Base-by-base conservation (phyloP, 2,329 filamentous ascomycete species). In the Alternaria triticina region DNA sequence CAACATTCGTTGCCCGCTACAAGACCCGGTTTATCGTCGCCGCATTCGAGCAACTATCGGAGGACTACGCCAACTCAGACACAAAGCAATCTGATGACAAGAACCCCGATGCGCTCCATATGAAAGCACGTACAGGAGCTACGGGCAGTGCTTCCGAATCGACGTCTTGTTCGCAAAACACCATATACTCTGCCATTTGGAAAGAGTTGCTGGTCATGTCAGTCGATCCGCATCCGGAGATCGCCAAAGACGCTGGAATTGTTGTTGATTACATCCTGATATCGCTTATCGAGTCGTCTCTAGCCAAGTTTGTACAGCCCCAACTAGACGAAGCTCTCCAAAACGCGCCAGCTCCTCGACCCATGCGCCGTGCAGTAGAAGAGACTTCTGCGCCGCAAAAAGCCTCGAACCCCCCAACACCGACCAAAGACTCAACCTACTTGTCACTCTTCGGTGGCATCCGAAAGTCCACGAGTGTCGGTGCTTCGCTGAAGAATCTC, bases 171-270 rank as follows among this genome's bases (percentile, higher is more conserved):
- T 93, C 94, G 12, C 90, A 92, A 68, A 96, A 97, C 75, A 97
- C 94, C 0, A 92, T 97, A 17, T 97, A 96, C 78, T 91, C 94
- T 28, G 92, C 94, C 1, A 91, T 96, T 66, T 99, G 96, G 96
- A 96, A 97, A 78, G 92, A 97, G 74, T 86, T 96, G 46, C 84
- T 97, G 62, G 92, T 97, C 66, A 86, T 98, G 79, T 95, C 93
- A 47, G 93, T 97, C 17, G 96, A 99, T 76, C 95, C 96, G 44
- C 94, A 97, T 75, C 94, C 95, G 1, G 95, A 98, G 75, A 92
- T 98, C 33, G 92, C 96, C 66, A 87, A 91, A 68, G 92, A 96
- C 77, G 95, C 94, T 10, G 90, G 89, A 6, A 86, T 91, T n/a
- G 89, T 98, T 47, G 88, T 97, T 28, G 96, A 99, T 79, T 92